Evolutionary conservation across 1,284 basidiomycete genomes (phyloP), one percentile per base, ranked within the genome.

Genomic region (Malassezia dermatis): DNA sequence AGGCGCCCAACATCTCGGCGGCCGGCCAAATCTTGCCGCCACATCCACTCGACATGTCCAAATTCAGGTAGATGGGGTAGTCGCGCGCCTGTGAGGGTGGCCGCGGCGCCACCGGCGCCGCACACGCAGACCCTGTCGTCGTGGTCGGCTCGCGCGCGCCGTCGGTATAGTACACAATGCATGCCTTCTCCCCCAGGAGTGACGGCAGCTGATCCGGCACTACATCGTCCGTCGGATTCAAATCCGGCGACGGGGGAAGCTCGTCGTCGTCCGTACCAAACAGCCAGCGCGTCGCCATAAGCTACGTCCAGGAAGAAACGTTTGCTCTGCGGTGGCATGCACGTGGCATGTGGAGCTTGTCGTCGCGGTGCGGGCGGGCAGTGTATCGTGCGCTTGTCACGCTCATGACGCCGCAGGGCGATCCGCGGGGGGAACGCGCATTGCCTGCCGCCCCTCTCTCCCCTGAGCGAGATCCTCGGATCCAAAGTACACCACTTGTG

Each of bases 1-100:
- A 69, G 19, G 60, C 56, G 15, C 59, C 59, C 69, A 79, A 60
- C 60, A 89, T 89, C 80, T 90, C 83, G 60, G 89, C 89, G 12
- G 89, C 86, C 4, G 88, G 88, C 89, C 89, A 94, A 11, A 88
- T 84, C 44, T 89, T 81, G 0, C 89, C 89, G 13, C 89, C 89
- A 72, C 90, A 94, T 2, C 89, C 89, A 21, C 84, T 86, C 37
- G 82, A 80, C 27, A 87, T 83, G 70, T 90, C 87, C 2, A 89
- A 80, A 30, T 78, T 76, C 40, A 88, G 79, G 27, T 23, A 35
- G 6, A 54, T 44, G 12, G 37, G 26, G 35, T 48, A 54, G 4
- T 3, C 35, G 4, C 17, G 10, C 12, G 41, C 35, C 13, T 28
- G 28, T 12, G 41, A 21, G 21, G 50, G 30, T 15, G 21, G 10